Percentiles rank a stretch among this genome's conserved stretches.
phyloP scores from a whole-genome alignment of 2,329 filamentous ascomycete genomes.

The Fusarium miscanthi region DNA sequence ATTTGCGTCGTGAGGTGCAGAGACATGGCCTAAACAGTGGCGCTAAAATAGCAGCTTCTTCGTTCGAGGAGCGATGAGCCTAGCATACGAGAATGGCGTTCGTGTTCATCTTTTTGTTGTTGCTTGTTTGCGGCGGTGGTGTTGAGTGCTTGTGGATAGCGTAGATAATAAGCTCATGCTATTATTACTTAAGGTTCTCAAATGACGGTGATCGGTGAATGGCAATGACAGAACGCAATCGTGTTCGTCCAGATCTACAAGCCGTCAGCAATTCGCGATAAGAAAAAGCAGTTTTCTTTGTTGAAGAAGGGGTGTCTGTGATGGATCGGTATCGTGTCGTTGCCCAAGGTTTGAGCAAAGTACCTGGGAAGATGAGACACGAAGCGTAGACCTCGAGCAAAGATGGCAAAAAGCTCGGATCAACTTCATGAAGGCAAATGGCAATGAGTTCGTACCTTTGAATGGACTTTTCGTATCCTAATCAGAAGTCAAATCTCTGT shows the following conservation, averaged over 20 bases:
- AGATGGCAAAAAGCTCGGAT: neutral
- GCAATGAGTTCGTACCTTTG: neutral
- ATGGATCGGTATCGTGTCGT: fast-evolving
- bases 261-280: fast-evolving
- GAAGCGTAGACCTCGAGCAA: fast-evolving
- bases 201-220: neutral
- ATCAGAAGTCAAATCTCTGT: neutral
- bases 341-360: neutral
- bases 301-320: neutral
- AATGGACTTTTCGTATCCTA: too few species aligned
- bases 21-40: neutral
- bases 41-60: neutral
- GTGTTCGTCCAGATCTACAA: fast-evolving
- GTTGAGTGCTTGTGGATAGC: neutral
- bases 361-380: neutral
- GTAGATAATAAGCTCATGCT: constrained; percentile 29
- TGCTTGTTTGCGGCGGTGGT: neutral
- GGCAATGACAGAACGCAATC: fast-evolving
- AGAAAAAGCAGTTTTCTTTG: neutral
- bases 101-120: neutral
- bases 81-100: neutral
- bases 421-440: neutral
- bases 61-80: neutral
- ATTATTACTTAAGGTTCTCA: neutral
- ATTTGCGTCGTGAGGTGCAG: neutral